Evolutionary conservation across 768 basidiomycete genomes (phyloP).

Genomic region (Panellus pusillus): DNA sequence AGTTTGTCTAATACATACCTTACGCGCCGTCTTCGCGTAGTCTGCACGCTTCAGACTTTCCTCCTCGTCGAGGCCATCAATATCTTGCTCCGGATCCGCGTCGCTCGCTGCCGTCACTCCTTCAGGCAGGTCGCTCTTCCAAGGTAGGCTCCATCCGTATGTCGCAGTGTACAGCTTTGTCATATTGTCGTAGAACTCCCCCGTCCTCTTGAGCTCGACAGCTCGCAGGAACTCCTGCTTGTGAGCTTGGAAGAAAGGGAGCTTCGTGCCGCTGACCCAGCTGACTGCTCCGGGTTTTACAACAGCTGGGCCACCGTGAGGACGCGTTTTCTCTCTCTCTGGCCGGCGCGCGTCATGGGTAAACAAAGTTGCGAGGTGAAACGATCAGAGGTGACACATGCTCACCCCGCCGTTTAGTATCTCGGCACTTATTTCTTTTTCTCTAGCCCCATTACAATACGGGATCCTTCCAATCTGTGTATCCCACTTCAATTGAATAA

Average conservation of each 20-base stretch:
- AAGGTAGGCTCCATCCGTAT: neutral
- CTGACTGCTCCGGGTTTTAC: neutral
- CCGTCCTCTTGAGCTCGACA: neutral
- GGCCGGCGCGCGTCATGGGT: neutral
- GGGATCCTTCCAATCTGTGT: too few species aligned
- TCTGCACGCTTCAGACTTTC: neutral
- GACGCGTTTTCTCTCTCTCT: neutral
- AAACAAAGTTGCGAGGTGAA: neutral
- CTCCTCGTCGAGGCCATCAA: neutral
- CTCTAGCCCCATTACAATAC: too few species aligned
- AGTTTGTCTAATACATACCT: neutral
- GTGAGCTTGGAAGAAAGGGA: neutral
- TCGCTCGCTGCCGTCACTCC: neutral
- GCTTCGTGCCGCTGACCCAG: constrained; percentile 7
- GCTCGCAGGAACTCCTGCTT: neutral
- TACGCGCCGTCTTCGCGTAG: neutral
- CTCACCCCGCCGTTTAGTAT: too few species aligned
- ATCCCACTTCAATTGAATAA: too few species aligned
- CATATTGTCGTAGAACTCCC: neutral
- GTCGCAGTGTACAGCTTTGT: neutral
- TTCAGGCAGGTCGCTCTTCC: neutral
- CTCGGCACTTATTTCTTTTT: too few species aligned
- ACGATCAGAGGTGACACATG: too few species aligned
- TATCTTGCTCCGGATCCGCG: neutral
- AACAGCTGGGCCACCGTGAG: neutral